Evolutionary conservation across 148 eudicot species (phyloP), one percentile per base, ranked within the genome.

Genomic region (Selenicereus undatus): DNA sequence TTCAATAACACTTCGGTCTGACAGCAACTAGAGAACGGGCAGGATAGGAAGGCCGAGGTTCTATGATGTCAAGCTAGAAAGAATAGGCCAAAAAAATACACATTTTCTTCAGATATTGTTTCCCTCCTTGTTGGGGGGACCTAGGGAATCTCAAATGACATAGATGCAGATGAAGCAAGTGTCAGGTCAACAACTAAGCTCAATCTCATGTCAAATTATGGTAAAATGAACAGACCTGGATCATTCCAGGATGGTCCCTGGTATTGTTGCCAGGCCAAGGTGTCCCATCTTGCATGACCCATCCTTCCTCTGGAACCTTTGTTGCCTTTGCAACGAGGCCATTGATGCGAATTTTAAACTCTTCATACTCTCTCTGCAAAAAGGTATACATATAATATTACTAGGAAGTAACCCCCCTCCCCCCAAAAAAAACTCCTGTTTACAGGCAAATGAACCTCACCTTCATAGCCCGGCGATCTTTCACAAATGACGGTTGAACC

Each of bases 191-290:
- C 13, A 11, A 48, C 13, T 48, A 72, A 27, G 36, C 27, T 82
- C 21, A 71, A 77, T 13, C 4, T 30, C 69, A 20, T 52, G 48
- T 14, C 30, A 43, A 58, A 39, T 24, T 43, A 10, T 62, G 73
- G 27, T 21, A 62, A 56, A 82, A 77, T 6, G 45, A 27, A 52
- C 75, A 45, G 16, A 86, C 89, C 89, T 86, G 89, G 76, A 86
- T 86, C 89, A 86, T 86, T 80, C 89, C 89, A 12, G 89, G 89
- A 73, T 86, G 89, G 80, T 86, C 89, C 70, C 89, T 86, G 58
- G 85, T 86, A 72, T 86, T 86, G 84, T 86, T 86, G 51, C 89
- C 89, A 29, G 89, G 89, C 89, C 89, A 86, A 78, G 89, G 89
- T 29, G 89, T 86, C 80, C 89, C 86, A 79, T 86, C 89, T 78